phyloP scores from a whole-genome alignment of 164 flowering plant genomes.

The Santalum album region DNA sequence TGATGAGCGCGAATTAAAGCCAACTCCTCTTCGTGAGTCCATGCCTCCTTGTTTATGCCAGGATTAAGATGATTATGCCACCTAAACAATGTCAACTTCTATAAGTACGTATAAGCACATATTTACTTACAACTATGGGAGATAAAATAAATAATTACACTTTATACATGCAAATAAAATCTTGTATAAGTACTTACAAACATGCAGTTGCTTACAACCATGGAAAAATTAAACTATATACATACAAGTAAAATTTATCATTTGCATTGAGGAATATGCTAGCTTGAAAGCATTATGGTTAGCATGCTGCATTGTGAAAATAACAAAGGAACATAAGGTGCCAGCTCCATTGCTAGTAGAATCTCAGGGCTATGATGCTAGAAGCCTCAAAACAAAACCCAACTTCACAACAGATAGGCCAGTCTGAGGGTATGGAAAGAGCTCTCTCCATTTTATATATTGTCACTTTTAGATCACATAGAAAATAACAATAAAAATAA shows the following conservation, averaged over 20 bases:
- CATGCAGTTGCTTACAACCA: too few species aligned
- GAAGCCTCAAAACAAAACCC: neutral
- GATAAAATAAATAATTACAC: too few species aligned
- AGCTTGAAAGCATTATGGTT: too few species aligned
- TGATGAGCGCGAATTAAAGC: conserved; percentile 86
- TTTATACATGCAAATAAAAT: too few species aligned
- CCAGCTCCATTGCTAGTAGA: too few species aligned
- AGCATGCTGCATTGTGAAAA: too few species aligned
- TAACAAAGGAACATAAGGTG: too few species aligned
- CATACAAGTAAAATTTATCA: neutral
- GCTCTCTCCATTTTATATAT: too few species aligned
- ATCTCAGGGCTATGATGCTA: neutral
- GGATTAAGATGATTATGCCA: conserved; percentile 99
- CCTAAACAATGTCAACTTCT: conserved; percentile 46
- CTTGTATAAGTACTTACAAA: too few species aligned
- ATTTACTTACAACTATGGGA: neutral
- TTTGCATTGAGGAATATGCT: neutral
- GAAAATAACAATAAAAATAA: too few species aligned
- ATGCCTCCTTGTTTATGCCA: conserved; percentile 83
- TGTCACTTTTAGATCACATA: too few species aligned
- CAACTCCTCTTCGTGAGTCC: conserved; percentile 98
- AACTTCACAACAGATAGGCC: neutral
- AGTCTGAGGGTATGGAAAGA: neutral
- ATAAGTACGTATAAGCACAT: neutral
- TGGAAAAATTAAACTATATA: too few species aligned